phyloP scores from a whole-genome alignment of 768 basidiomycete genomes.

The Tylopilus sp. region DNA sequence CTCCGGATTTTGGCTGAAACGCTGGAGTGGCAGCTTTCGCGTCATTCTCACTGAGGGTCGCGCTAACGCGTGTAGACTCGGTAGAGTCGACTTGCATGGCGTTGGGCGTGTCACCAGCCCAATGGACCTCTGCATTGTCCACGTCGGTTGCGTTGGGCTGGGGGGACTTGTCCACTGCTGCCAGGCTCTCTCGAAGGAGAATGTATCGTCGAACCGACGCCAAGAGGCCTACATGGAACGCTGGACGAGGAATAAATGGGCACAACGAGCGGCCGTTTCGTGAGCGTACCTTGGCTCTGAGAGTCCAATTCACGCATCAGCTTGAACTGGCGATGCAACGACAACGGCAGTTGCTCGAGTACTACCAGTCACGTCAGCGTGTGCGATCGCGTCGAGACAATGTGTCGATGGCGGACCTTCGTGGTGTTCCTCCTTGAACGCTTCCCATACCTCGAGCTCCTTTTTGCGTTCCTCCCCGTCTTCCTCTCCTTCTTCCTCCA shows the following conservation, averaged over 20 bases:
- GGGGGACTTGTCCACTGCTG: slow-evolving; percentile 1
- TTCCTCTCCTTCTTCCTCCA: background rate
- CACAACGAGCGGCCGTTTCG: too few species aligned
- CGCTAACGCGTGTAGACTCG: background rate
- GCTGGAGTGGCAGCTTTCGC: background rate
- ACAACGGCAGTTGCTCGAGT: slow-evolving; percentile 74
- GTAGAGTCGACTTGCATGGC: slow-evolving; percentile 8
- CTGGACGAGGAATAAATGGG: slow-evolving; percentile 26
- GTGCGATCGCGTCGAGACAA: background rate
- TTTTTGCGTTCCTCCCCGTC: slow-evolving; percentile 37
- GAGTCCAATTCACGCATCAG: slow-evolving; percentile 73
- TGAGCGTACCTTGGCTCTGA: slow-evolving; percentile 54
- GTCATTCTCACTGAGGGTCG: background rate
- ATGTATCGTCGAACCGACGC: slow-evolving; percentile 49
- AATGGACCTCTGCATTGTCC: background rate
- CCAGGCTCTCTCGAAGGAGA: slow-evolving; percentile 30
- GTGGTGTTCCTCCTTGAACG: slow-evolving; percentile 74
- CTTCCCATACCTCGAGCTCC: slow-evolving; percentile 68
- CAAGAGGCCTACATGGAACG: slow-evolving; percentile 38
- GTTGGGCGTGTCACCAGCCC: background rate
- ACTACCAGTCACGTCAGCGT: slow-evolving; percentile 37
- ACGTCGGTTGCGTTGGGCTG: background rate
- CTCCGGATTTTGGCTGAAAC: slow-evolving; percentile 22
- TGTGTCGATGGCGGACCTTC: slow-evolving; percentile 50
- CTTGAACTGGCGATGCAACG: slow-evolving; percentile 65